Evolutionary conservation across 208 protist species (phyloP).

Genomic region (Tritrichomonas musculus): DNA sequence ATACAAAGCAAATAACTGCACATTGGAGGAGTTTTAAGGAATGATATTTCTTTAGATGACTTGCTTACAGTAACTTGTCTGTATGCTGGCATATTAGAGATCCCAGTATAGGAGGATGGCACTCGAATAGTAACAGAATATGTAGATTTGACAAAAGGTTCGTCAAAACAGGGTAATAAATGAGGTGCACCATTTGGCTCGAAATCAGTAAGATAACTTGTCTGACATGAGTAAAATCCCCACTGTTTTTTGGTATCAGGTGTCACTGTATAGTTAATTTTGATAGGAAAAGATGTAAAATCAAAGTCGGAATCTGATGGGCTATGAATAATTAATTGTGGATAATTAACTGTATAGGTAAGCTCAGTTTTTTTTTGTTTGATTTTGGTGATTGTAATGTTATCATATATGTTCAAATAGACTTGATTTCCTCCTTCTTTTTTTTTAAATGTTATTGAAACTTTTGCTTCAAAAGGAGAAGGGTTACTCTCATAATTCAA

Average conservation of each 20-base stretch:
- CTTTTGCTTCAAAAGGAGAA: background rate
- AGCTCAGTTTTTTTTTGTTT: background rate
- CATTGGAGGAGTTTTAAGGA: constrained; percentile 15
- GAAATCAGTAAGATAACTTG: constrained; percentile 35
- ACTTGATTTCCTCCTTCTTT: no score
- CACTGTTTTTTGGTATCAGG: background rate
- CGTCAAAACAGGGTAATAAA: constrained; percentile 46
- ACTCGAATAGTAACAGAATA: background rate
- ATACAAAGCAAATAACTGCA: background rate
- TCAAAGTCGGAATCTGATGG: background rate
- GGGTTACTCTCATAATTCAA: background rate
- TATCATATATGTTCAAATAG: background rate
- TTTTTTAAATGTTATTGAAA: background rate
- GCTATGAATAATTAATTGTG: background rate
- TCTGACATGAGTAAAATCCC: background rate
- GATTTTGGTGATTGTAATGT: background rate
- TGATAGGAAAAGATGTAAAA: background rate
- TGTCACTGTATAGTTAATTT: background rate
- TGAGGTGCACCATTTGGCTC: constrained; percentile 40
- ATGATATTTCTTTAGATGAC: no score
- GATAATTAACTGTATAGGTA: background rate
- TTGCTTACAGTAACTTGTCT: no score
- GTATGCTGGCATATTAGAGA: constrained; percentile 19
- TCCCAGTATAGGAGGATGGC: background rate
- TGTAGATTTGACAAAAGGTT: constrained; percentile 30